Percentiles rank a stretch among this genome's conserved stretches.
These are phyloP conservation scores for Cordyceps javanica DNA, from an alignment of 2,329 filamentous ascomycete species.

Conservation along the genomic window DNA sequence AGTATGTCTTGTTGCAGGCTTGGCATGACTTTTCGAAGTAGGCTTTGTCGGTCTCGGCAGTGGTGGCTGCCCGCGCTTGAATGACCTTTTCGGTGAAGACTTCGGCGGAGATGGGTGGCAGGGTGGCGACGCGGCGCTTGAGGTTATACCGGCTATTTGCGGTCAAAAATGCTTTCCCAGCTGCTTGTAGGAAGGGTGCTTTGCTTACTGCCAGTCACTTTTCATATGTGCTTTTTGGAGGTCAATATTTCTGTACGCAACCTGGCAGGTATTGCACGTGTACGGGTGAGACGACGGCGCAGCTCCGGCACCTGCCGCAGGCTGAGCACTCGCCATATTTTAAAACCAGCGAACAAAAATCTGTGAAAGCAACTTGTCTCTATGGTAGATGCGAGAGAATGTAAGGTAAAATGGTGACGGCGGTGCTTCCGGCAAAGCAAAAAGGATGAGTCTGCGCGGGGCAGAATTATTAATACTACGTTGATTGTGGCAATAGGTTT, in stretches of 20 bases:
- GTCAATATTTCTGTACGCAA: conserved; percentile 91
- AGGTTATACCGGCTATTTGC: conserved; percentile 77
- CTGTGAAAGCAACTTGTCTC: background rate
- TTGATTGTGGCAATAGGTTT: conserved; percentile 17
- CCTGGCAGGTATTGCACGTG: conserved; percentile 97
- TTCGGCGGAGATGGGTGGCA: conserved; percentile 87
- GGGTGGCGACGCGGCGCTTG: conserved; percentile 83
- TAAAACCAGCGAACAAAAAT: background rate
- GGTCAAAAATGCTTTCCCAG: conserved; percentile 2
- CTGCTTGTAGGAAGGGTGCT: background rate
- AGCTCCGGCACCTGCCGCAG: conserved; percentile 24
- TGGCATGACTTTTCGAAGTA: conserved; percentile 80
- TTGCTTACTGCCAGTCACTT: conserved; percentile 91
- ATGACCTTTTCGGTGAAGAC: conserved; percentile 94
- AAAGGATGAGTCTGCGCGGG: conserved; percentile 4
- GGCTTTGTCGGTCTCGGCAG: conserved; percentile 79
- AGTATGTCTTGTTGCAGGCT: conserved; percentile 86
- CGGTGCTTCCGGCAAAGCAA: background rate
- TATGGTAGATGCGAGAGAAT: background rate
- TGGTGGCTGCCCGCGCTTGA: conserved; percentile 78
- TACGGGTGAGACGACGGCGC: conserved; percentile 66
- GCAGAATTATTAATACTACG: conserved; percentile 19
- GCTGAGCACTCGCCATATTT: conserved; percentile 41
- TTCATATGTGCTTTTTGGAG: conserved; percentile 95
- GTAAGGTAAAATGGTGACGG: background rate